Evolutionary conservation across 2,329 filamentous ascomycete species (phyloP).

Genomic region (Fusarium illudens): DNA sequence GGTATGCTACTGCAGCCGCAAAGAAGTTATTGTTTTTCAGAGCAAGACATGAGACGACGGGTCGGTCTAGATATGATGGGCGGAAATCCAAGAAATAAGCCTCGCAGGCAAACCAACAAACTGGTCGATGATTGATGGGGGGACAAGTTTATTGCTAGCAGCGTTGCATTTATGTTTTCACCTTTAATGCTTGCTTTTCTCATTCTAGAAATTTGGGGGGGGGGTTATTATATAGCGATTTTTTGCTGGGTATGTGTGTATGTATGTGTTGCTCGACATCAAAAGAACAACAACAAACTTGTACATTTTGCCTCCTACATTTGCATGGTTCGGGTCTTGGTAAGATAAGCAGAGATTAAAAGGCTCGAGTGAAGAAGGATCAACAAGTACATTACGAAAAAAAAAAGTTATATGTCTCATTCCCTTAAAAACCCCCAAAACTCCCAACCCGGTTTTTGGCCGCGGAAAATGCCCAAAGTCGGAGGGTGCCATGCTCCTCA

Average conservation of each 20-base stretch:
- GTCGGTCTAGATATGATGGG: slow-evolving; percentile 18
- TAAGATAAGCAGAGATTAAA: not conserved
- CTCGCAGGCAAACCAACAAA: slow-evolving; percentile 16
- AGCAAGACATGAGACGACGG: too few species aligned
- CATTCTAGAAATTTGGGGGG: not conserved
- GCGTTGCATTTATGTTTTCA: not conserved
- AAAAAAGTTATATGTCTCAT: slow-evolving; percentile 16
- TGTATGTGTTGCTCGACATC: not conserved
- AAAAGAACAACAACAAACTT: not conserved
- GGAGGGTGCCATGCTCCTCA: slow-evolving; percentile 12
- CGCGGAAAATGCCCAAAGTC: slow-evolving; percentile 25
- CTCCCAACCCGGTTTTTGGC: slow-evolving; percentile 27
- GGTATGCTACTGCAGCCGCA: too few species aligned
- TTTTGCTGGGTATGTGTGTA: not conserved
- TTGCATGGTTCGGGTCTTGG: not conserved
- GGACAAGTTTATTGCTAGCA: slow-evolving; percentile 1
- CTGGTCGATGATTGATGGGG: not conserved
- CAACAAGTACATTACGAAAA: slow-evolving; percentile 16
- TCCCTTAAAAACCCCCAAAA: slow-evolving; percentile 27
- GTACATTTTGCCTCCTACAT: not conserved
- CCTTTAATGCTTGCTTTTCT: not conserved
- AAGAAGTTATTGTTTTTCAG: not conserved
- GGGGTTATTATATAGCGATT: not conserved
- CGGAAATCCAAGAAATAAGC: slow-evolving; percentile 26
- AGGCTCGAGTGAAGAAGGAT: not conserved